Conservation (phyloP, 2,329 filamentous ascomycete species). For the Verticillium dahliae region DNA sequence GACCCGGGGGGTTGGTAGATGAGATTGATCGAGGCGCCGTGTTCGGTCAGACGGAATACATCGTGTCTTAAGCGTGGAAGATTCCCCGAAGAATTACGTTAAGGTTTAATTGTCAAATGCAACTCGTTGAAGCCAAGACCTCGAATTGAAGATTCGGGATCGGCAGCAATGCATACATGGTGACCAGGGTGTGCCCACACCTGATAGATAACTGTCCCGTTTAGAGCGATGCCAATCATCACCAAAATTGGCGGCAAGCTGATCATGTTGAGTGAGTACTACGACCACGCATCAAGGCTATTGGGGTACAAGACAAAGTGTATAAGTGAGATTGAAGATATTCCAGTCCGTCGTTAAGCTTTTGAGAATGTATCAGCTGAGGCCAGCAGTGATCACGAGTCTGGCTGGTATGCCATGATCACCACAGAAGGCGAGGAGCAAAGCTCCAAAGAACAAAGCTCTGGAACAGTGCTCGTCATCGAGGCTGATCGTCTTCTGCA, state of each 20-base stretch:
- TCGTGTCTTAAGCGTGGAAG: background rate
- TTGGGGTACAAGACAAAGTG: too few species aligned
- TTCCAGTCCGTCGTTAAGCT: too few species aligned
- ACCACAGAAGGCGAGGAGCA: background rate
- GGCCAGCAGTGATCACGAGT: slow-evolving; percentile 5
- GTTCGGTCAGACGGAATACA: background rate
- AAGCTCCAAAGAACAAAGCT: slow-evolving; percentile 4
- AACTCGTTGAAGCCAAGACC: background rate
- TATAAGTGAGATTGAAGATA: too few species aligned
- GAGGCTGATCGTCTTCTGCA: slow-evolving; percentile 9
- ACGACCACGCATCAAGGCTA: too few species aligned
- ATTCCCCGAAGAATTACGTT: background rate
- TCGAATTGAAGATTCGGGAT: background rate
- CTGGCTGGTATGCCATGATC: slow-evolving; percentile 1
- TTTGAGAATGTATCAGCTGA: slow-evolving; percentile 7
- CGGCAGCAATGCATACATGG: background rate
- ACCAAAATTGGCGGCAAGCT: background rate
- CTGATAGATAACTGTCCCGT: background rate
- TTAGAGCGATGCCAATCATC: background rate
- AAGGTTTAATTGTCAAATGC: background rate
- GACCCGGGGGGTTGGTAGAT: background rate
- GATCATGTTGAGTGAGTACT: too few species aligned
- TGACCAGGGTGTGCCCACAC: background rate
- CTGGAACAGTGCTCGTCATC: background rate
- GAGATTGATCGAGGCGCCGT: background rate